These are phyloP conservation scores for Lachancea meyersii DNA, from an alignment of 805 yeast species.

Conservation along the genomic window DNA sequence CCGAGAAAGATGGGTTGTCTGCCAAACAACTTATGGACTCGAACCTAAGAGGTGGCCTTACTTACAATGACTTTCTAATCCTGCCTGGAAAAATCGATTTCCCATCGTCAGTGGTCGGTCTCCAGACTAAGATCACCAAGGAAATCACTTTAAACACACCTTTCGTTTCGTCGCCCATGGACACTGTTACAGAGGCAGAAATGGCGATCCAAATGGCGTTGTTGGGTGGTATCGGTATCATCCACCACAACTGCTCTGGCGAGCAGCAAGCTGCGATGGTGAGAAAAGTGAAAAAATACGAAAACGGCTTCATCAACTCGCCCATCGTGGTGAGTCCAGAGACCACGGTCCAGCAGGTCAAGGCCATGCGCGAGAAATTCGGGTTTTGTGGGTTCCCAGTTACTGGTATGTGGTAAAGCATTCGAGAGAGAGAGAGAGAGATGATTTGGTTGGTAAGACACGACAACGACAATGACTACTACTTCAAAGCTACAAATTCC, in stretches of 20 bases:
- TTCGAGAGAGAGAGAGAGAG: neutral
- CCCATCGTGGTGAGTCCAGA: conserved; percentile 81
- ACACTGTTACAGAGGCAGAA: conserved; percentile 93
- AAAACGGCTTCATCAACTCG: conserved; percentile 94
- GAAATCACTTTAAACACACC: conserved; percentile 89
- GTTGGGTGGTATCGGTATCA: conserved; percentile 97
- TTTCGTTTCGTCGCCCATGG: conserved; percentile 98
- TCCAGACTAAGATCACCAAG: conserved; percentile 87
- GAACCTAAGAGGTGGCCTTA: conserved; percentile 84
- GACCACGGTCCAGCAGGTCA: conserved; percentile 75
- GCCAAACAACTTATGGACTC: conserved; percentile 86
- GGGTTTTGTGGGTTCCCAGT: conserved; percentile 99
- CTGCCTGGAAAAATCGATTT: conserved; percentile 92
- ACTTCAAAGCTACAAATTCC: no score
- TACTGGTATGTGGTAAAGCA: conserved; percentile 74
- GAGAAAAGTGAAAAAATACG: conserved; percentile 89
- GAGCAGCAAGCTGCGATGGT: conserved; percentile 99
- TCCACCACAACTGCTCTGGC: conserved; percentile 94
- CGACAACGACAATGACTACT: no score
- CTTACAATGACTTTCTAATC: conserved; percentile 92
- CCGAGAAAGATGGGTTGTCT: conserved; percentile 76
- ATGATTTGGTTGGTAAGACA: neutral
- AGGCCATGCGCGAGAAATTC: conserved; percentile 55
- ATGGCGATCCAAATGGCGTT: conserved; percentile 99
- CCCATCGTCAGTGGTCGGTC: conserved; percentile 68